Evolutionary conservation across 179 eudicot species (phyloP), one percentile per base, ranked within the genome.

Genomic region (Camellia oleifera): DNA sequence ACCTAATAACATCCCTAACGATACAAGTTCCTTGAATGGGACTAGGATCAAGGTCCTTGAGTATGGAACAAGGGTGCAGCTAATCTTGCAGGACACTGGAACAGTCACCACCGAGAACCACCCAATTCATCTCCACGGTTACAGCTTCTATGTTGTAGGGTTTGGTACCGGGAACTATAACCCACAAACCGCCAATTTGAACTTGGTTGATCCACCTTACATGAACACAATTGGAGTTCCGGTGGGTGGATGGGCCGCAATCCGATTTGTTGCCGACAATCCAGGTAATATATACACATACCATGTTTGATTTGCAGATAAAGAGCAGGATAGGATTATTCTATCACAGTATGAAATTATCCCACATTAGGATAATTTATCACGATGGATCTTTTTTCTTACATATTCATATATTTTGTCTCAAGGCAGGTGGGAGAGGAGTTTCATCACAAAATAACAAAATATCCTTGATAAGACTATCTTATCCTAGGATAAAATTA

Each of bases 171-270:
- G 97, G 76, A 88, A 91, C 78, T 92, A 91, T 76, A 58, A 88
- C 72, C 90, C 94, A 20, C 83, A 90, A 77, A 81, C 68, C 26
- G 91, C 92, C 12, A 82, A 81, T 70, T 83, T 91, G 79, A 92
- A 92, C 85, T 77, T 92, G 83, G 87, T 89, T 17, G 97, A 92
- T 78, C 97, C 97, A 23, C 97, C 97, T 53, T 86, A 84, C 82
- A 83, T 91, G 90, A 92, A 91, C 87, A 89, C 92, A 20, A 77
- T 92, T 63, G 94, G 93, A 81, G 97, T 92, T 68, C 93, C 97
- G 3, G 92, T 81, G 2, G 94, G 94, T 18, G 97, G 97, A 71
- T 92, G 97, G 97, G 92, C 94, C 50, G 97, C 91, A 54, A 91
- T 91, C 53, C 83, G 94, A 65, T 92, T 92, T 17, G 81, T 81